These are phyloP conservation scores for Hypholoma fasciculare DNA, from an alignment of 768 basidiomycete genomes.

Conservation along the genomic window DNA sequence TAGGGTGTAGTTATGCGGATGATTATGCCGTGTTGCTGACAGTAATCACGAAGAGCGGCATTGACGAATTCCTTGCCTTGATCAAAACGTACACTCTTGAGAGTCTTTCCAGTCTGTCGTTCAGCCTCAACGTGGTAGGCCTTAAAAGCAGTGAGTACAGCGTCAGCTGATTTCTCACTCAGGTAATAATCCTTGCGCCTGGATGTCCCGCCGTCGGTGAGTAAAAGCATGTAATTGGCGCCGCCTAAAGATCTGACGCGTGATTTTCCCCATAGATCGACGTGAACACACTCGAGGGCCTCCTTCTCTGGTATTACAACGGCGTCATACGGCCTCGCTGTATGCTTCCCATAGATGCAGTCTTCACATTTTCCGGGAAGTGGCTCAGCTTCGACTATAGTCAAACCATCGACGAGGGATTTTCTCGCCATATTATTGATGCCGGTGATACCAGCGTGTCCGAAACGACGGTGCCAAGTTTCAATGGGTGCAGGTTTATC, in stretches of 20 bases:
- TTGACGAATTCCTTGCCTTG: conserved; percentile 11
- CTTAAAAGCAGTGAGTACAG: conserved; percentile 6
- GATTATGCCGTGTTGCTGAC: conserved; percentile 1
- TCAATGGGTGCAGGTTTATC: conserved; percentile 14
- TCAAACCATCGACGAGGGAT: conserved; percentile 22
- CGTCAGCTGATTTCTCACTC: conserved; percentile 17
- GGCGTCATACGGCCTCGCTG: conserved; percentile 20
- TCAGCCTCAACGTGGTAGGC: conserved; percentile 1
- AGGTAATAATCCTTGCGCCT: conserved; percentile 18
- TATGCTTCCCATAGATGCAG: conserved; percentile 27
- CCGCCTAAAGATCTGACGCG: conserved; percentile 15
- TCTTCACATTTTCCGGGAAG: conserved; percentile 21
- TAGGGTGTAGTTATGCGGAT: conserved; percentile 23
- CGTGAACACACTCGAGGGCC: conserved; percentile 17
- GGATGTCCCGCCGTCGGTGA: conserved; percentile 20
- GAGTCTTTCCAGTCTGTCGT: conserved; percentile 4
- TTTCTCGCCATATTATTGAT: conserved; percentile 14
- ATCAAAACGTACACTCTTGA: conserved; percentile 5
- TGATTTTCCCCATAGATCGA: conserved; percentile 27
- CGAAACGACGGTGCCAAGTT: conserved; percentile 27
- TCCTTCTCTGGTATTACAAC: conserved; percentile 12
- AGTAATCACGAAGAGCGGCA: neutral
- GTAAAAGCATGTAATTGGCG: conserved; percentile 21
- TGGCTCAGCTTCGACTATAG: conserved; percentile 3
- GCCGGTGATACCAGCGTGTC: conserved; percentile 14